A percentile compares a stretch with the other conserved stretches of the same genome.
phyloP scores from a whole-genome alignment of 2,329 filamentous ascomycete genomes.

The Cercospora sojina region DNA sequence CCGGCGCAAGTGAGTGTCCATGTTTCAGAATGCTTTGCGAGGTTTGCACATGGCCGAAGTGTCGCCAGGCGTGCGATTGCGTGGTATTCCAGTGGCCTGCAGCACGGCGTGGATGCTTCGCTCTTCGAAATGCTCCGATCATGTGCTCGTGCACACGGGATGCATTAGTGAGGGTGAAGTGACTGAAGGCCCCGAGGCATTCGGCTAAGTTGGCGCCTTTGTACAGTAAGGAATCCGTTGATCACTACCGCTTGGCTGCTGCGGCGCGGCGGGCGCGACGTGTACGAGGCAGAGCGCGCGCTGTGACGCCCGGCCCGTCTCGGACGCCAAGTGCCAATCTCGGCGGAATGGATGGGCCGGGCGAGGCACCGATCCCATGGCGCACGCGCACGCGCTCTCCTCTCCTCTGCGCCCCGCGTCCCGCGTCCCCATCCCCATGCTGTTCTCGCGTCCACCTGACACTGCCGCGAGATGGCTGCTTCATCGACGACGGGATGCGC shows the following conservation, averaged over 20 bases:
- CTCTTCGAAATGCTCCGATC: neutral
- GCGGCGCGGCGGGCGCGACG: neutral
- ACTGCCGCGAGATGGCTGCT: neutral
- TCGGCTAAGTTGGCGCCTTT: neutral
- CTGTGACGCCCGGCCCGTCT: too few relatives aligned
- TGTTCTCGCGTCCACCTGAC: too few relatives aligned
- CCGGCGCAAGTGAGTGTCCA: conserved; percentile 4
- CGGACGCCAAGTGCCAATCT: neutral
- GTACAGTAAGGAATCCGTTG: neutral
- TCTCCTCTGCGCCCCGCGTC: too few relatives aligned
- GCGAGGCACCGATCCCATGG: neutral
- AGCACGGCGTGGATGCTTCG: neutral
- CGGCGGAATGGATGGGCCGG: neutral
- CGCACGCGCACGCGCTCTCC: too few relatives aligned
- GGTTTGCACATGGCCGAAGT: conserved; percentile 4
- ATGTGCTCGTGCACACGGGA: neutral
- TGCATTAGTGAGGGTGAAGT: neutral
- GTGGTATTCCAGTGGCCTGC: neutral
- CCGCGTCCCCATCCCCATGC: too few relatives aligned
- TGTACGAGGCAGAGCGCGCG: neutral
- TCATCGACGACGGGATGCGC: neutral
- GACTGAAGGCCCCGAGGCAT: neutral
- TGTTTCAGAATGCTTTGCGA: conserved; percentile 8
- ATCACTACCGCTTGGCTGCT: neutral
- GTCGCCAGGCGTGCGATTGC: conserved; percentile 6